Conservation (phyloP, 805 yeast species). For the Saturnispora halmiae region DNA sequence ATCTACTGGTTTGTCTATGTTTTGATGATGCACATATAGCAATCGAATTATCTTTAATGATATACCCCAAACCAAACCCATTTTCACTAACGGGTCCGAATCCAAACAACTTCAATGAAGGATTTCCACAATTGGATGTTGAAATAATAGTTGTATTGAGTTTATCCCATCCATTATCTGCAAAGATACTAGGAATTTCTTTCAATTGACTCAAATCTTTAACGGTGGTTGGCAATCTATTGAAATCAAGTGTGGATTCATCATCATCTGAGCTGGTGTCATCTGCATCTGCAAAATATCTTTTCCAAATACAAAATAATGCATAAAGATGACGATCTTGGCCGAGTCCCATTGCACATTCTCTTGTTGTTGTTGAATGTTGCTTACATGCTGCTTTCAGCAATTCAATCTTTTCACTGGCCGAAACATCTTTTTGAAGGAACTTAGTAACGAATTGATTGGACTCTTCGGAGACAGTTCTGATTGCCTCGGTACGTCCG, state of each 20-base stretch:
- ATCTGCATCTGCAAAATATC: conserved; percentile 32
- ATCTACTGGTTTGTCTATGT: conserved; percentile 78
- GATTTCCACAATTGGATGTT: conserved; percentile 88
- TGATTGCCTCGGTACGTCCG: conserved; percentile 88
- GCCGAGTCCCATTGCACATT: conserved; percentile 72
- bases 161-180: conserved; percentile 82
- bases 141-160: conserved; percentile 72
- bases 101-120: conserved; percentile 77
- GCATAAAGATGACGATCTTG: conserved; percentile 90
- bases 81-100: conserved; percentile 86
- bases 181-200: conserved; percentile 65
- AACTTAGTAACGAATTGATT: conserved; percentile 77
- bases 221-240: conserved; percentile 20
- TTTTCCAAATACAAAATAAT: conserved; percentile 77
- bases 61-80: conserved; percentile 91
- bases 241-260: conserved; percentile 26
- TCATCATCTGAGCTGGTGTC: conserved; percentile 17
- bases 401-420: conserved; percentile 48
- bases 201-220: conserved; percentile 19
- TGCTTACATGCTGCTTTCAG: conserved; percentile 61
- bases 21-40: conserved; percentile 79
- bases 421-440: conserved; percentile 55
- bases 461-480: conserved; percentile 75
- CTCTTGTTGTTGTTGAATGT: conserved; percentile 60
- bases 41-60: conserved; percentile 70